These are phyloP conservation scores for Naganishia cerealis DNA, from an alignment of 1,284 basidiomycete genomes.

Conservation along the genomic window DNA sequence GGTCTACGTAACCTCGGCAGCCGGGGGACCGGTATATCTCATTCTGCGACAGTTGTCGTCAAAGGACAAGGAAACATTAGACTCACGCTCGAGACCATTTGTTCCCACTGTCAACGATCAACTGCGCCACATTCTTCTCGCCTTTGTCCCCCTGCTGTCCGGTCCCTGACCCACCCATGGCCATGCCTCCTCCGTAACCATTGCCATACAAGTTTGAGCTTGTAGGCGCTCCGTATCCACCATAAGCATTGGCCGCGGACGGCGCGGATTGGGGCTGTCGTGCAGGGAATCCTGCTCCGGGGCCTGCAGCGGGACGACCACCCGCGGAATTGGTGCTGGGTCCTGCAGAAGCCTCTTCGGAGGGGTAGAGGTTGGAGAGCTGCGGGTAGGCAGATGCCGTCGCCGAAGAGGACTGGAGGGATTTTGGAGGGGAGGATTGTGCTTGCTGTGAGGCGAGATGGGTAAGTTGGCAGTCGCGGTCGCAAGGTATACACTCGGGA, in stretches of 20 bases:
- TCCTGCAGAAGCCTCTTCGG: constrained; percentile 13
- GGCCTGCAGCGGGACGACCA: constrained; percentile 43
- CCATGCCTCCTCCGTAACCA: constrained; percentile 16
- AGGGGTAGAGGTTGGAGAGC: constrained; percentile 35
- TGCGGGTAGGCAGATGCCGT: constrained; percentile 31
- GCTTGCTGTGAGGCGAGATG: not conserved
- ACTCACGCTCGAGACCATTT: constrained; percentile 48
- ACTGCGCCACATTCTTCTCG: constrained; percentile 54
- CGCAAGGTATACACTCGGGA: not conserved
- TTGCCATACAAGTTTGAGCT: constrained; percentile 23
- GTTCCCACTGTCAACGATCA: constrained; percentile 51
- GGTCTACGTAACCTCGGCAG: not conserved
- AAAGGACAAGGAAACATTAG: not conserved
- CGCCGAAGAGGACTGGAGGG: constrained; percentile 20
- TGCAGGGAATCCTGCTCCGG: constrained; percentile 52
- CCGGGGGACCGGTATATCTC: not conserved
- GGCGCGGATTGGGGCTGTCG: constrained; percentile 34
- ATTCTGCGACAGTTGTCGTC: not conserved
- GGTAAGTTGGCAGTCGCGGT: not conserved
- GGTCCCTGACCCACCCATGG: constrained; percentile 16
- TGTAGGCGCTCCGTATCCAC: constrained; percentile 16
- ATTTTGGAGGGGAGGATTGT: constrained; percentile 24
- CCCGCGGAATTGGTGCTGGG: constrained; percentile 16
- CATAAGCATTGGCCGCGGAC: constrained; percentile 9
- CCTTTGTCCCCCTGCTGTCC: constrained; percentile 26